Base-by-base conservation (phyloP, 371 early-diverging fungal species). In the Mucor racemosus region DNA sequence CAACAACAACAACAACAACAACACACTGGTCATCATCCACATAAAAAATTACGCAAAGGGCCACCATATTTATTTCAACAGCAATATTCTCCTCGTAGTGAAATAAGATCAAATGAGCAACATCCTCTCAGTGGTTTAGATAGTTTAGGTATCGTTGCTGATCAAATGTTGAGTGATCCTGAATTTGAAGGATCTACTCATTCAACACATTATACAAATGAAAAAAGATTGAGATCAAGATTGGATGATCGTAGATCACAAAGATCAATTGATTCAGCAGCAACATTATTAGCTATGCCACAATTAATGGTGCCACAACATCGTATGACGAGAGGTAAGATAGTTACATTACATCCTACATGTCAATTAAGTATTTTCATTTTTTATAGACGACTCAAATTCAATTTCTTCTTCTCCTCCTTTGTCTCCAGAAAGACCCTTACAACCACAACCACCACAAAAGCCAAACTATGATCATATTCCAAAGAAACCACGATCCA, bases 181-280 rank as follows among this genome's bases (percentile, higher is more conserved):
- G 75, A 74, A 58, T 70, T 69, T 38, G 66, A 75, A 33, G 60
- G 68, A 0, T 36, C 50, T 4, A 39, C 31, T 2, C 31, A 19
- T 5, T 44, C 26, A 0, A 7, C 36, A 5, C 4, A 63, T 34
- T 36, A 31, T 14, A 42, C 54, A 7, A 58, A 50, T 8, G 69
- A 68, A 42, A 65, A 66, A 13, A 9, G 69, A n/a, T 41, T 68
- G 5, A 40, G 69, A 10, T 55, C 66, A 33, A 38, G 69, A n/a
- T 21, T 68, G 21, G 69, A 72, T 41, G 72, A 72, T 48, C 65
- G 72, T 40, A 31, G 76, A 61, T 83, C 84, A 1, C 78, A 83
- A 42, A 67, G 84, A 34, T 83, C 84, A 7, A 83, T 83, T 57
- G 84, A 83, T 62, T 76, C 77, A n/a, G 84, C 84, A 10, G 77